Conservation (phyloP, 1,284 basidiomycete species). For the Dichomitus squalens region DNA sequence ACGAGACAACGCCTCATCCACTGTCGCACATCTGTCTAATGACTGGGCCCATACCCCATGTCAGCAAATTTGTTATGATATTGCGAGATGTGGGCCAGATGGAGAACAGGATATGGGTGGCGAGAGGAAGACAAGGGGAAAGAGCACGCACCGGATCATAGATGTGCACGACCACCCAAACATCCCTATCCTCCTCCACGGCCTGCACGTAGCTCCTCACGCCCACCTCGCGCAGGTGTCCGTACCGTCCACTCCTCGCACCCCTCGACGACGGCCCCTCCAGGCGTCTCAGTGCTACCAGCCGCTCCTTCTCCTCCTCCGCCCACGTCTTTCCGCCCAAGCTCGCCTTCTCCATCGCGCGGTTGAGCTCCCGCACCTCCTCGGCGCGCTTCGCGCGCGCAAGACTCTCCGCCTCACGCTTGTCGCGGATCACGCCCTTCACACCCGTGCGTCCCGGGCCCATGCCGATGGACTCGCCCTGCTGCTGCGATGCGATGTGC, state of each 20-base stretch:
- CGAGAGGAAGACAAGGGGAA: not conserved
- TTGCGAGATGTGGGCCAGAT: no score
- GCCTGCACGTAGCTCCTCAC: conserved; percentile 72
- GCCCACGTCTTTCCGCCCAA: conserved; percentile 68
- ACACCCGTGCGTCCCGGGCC: conserved; percentile 82
- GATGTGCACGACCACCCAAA: conserved; percentile 82
- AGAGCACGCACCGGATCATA: conserved; percentile 75
- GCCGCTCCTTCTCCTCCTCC: conserved; percentile 68
- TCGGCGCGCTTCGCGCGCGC: conserved; percentile 49
- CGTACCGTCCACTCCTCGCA: conserved; percentile 59
- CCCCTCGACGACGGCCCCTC: conserved; percentile 41
- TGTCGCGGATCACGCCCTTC: conserved; percentile 81
- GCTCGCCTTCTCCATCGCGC: conserved; percentile 60
- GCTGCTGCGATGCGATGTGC: conserved; percentile 28
- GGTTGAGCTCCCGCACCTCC: conserved; percentile 52
- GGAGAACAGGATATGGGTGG: not conserved
- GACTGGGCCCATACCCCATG: conserved; percentile 47
- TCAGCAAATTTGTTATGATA: no score
- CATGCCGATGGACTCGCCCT: conserved; percentile 69
- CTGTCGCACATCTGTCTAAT: conserved; percentile 67
- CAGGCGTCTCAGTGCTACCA: conserved; percentile 31
- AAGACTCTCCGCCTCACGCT: conserved; percentile 63
- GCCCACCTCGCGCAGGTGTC: conserved; percentile 82
- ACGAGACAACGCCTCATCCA: conserved; percentile 70
- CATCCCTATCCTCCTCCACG: conserved; percentile 72